Conservation (phyloP, 2,329 filamentous ascomycete genomes). For the Capronia americana region DNA sequence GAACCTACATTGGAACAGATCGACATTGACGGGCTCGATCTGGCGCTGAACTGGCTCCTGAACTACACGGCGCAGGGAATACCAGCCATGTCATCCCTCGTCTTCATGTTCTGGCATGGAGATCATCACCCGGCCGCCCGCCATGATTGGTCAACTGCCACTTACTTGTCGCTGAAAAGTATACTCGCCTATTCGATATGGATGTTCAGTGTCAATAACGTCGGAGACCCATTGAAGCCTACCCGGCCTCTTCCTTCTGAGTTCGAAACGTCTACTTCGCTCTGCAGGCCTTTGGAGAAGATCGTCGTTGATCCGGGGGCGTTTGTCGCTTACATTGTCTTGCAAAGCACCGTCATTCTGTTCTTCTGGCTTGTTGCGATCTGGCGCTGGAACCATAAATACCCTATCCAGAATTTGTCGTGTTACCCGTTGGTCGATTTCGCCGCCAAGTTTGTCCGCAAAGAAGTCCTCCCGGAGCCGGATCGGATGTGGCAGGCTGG, state of each 20-base stretch:
- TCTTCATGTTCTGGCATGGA: not conserved
- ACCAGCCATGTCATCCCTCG: not conserved
- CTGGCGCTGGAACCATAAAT: not conserved
- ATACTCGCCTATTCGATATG: not conserved
- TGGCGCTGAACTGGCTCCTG: conserved; percentile 6
- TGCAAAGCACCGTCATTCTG: not conserved
- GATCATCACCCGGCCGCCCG: not conserved
- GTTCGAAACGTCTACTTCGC: conserved; percentile 10
- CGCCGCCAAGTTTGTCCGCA: conserved; percentile 1
- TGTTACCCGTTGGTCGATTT: conserved; percentile 10
- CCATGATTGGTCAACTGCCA: not conserved
- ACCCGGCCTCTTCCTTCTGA: not conserved
- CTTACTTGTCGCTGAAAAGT: not conserved
- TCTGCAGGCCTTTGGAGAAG: not conserved
- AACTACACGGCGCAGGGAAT: conserved; percentile 2
- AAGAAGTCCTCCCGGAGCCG: not conserved
- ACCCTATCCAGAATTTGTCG: not conserved
- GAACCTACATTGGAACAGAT: not conserved
- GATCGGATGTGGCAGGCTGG: not conserved
- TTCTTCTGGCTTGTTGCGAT: conserved; percentile 2
- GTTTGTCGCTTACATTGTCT: conserved; percentile 4
- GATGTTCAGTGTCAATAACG: conserved; percentile 6
- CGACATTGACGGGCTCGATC: not conserved
- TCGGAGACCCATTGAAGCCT: not conserved
- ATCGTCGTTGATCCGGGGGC: not conserved